Evolutionary conservation across 805 yeast species (phyloP).

Genomic region (Kuraishia hungarica): DNA sequence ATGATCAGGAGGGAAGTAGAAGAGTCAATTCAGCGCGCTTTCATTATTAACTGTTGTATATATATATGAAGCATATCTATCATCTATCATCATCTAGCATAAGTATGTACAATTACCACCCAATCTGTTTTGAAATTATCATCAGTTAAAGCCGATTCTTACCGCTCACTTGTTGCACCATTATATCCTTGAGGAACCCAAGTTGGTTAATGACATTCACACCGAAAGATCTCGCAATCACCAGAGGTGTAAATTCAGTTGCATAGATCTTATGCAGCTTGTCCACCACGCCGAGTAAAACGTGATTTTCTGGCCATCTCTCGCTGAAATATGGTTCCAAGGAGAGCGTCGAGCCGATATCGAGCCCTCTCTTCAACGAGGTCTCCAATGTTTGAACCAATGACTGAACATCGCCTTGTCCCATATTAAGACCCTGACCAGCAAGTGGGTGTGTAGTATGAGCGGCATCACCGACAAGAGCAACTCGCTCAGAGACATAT

Average conservation of each 20-base stretch:
- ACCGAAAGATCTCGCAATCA: conserved; percentile 68
- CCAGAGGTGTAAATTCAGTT: conserved; percentile 66
- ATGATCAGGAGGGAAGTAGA: too few species aligned
- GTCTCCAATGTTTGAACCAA: conserved; percentile 60
- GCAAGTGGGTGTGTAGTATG: conserved; percentile 97
- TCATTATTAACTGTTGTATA: too few species aligned
- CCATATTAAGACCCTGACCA: conserved; percentile 98
- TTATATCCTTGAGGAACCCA: conserved; percentile 56
- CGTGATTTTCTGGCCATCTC: conserved; percentile 75
- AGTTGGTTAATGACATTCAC: conserved; percentile 58
- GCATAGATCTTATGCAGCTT: conserved; percentile 83
- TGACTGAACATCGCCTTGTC: conserved; percentile 82
- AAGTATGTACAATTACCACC: too few species aligned
- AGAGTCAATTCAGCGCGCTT: too few species aligned
- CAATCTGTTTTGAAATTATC: neutral
- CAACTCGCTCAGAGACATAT: conserved; percentile 76
- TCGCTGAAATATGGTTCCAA: conserved; percentile 82
- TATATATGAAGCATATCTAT: too few species aligned
- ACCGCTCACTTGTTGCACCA: conserved; percentile 44
- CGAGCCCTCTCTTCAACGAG: conserved; percentile 73
- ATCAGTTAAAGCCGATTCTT: conserved; percentile 2
- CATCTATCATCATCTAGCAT: too few species aligned
- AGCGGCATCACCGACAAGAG: conserved; percentile 97
- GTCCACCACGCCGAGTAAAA: conserved; percentile 81
- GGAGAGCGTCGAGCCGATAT: conserved; percentile 74